Percentiles rank a stretch among this genome's conserved stretches.
Evolutionary conservation across 2,329 filamentous ascomycete species (phyloP).

Genomic region (Pseudogymnoascus sp.): DNA sequence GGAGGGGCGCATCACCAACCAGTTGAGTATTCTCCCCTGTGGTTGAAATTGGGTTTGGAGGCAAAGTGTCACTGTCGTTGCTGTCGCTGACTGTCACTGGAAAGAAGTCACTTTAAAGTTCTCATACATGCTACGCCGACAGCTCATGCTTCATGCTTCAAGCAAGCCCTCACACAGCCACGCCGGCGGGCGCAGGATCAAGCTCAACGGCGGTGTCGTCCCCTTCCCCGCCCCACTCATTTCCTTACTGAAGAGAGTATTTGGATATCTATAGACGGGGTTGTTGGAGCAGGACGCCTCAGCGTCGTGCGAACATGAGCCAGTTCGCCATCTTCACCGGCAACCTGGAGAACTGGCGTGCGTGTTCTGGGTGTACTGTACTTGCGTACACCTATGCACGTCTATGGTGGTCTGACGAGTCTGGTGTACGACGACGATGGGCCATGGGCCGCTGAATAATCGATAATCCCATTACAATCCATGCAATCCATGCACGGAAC

Average conservation of each 20-base stretch:
- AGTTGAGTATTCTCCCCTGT: not conserved
- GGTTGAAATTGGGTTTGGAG: constrained; percentile 6
- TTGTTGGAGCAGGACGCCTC: not conserved
- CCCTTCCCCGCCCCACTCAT: not conserved
- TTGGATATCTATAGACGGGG: not conserved
- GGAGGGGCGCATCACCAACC: not conserved
- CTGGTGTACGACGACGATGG: not conserved
- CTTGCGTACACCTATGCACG: constrained; percentile 2
- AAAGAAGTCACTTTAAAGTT: constrained; percentile 9
- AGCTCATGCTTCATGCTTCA: constrained; percentile 2
- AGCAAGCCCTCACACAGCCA: constrained; percentile 7
- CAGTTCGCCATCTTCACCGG: not conserved
- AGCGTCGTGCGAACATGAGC: not conserved
- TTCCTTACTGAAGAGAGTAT: not conserved
- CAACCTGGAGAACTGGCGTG: not conserved
- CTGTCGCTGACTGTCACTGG: constrained; percentile 6
- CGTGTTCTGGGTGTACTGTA: not conserved
- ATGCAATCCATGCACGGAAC: not conserved
- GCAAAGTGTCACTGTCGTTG: not conserved
- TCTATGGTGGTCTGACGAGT: not conserved
- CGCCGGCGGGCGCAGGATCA: not conserved
- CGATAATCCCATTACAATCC: not conserved
- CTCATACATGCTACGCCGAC: constrained; percentile 5
- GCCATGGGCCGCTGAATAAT: not conserved
- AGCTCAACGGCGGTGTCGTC: constrained; percentile 2